Conservation (phyloP, 768 basidiomycete genomes). For the Kwoniella sp. region DNA sequence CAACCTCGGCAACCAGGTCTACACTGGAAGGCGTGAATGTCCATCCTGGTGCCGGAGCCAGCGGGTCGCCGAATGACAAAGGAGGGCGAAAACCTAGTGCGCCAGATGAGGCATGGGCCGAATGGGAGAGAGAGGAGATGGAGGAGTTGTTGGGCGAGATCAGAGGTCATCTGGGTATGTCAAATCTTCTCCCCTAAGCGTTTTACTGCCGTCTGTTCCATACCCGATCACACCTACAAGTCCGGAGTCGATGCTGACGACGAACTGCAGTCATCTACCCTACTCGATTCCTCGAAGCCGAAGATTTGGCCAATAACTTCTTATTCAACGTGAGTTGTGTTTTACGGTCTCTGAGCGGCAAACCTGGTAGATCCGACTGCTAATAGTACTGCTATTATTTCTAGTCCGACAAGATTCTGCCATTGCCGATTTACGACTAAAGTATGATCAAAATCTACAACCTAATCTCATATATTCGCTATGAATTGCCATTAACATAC, state of each 20-base stretch:
- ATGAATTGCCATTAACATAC: background rate
- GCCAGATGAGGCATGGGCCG: slow-evolving; percentile 73
- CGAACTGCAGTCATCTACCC: slow-evolving; percentile 74
- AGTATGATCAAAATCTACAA: background rate
- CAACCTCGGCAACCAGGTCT: slow-evolving; percentile 15
- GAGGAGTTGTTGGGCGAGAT: slow-evolving; percentile 74
- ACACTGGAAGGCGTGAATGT: slow-evolving; percentile 2
- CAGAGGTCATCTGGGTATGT: slow-evolving; percentile 82
- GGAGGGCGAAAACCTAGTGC: slow-evolving; percentile 36
- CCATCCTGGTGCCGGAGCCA: background rate
- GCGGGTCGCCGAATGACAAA: slow-evolving; percentile 50
- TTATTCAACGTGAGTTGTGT: slow-evolving; percentile 68
- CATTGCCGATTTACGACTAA: slow-evolving; percentile 55
- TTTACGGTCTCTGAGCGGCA: background rate
- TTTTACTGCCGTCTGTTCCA: background rate
- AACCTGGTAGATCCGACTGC: too few species aligned
- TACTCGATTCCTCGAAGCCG: slow-evolving; percentile 85
- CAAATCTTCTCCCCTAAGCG: background rate
- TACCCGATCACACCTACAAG: background rate
- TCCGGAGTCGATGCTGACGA: slow-evolving; percentile 19
- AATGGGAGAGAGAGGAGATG: slow-evolving; percentile 86
- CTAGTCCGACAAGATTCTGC: slow-evolving; percentile 63
- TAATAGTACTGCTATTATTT: background rate
- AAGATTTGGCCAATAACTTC: slow-evolving; percentile 89
- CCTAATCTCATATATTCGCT: background rate